These are phyloP conservation scores for Nasturtium officinale DNA, from an alignment of 345 rosid species.

Conservation along the genomic window DNA sequence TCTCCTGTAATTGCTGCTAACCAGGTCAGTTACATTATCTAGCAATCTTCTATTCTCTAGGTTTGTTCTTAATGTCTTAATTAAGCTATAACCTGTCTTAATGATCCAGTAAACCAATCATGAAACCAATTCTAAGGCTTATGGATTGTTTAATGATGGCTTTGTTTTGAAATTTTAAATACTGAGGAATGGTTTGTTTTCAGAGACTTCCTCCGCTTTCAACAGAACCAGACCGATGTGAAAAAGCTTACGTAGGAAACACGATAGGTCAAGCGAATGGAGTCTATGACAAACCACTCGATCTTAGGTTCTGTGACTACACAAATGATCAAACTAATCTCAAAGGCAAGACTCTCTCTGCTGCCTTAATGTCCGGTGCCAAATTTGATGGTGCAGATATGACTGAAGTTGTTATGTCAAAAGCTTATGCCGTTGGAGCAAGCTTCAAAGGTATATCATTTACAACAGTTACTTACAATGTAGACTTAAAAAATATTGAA, in stretches of 20 bases:
- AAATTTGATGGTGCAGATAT: constrained; percentile 98
- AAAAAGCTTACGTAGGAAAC: constrained; percentile 88
- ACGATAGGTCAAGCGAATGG: constrained; percentile 99
- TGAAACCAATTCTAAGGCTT: not conserved
- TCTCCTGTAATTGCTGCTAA: constrained; percentile 82
- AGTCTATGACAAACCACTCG: constrained; percentile 92
- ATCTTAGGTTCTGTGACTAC: constrained; percentile 89
- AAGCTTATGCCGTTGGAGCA: constrained; percentile 96
- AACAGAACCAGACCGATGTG: constrained; percentile 82
- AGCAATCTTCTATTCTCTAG: not conserved
- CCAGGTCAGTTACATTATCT: constrained; percentile 51
- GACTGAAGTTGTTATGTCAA: constrained; percentile 97
- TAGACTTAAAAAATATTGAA: not conserved
- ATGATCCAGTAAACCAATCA: not conserved
- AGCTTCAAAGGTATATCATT: constrained; percentile 75
- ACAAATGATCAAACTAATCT: constrained; percentile 81
- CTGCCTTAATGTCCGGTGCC: constrained; percentile 93
- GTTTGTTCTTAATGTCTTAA: not conserved
- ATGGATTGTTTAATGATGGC: not conserved
- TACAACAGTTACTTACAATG: not conserved
- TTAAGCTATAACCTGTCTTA: constrained; percentile 3
- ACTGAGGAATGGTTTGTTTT: constrained; percentile 26
- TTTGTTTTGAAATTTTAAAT: constrained; percentile 1
- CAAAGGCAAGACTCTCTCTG: constrained; percentile 91
- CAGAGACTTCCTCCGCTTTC: constrained; percentile 97